Percentiles rank a stretch among this genome's conserved stretches.
Conservation (phyloP, 495 filamentous ascomycete species). For the Baudoinia panamericana region DNA sequence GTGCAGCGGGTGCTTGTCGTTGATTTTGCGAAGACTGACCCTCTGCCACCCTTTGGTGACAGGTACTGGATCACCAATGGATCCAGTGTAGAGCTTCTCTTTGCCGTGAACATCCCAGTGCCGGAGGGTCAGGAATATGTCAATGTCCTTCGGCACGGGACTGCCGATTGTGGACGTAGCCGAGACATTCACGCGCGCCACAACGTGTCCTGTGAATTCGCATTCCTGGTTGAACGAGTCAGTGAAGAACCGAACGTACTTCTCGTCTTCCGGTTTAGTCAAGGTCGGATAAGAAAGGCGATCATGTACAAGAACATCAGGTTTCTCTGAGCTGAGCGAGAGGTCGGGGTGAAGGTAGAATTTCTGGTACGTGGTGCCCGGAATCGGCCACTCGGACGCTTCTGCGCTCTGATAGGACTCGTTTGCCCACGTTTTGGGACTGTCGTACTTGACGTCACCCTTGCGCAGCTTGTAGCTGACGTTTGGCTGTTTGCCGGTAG, state of each 20-base stretch:
- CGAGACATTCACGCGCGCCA: conserved; percentile 33
- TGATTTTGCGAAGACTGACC: conserved; percentile 39
- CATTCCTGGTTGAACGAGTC: no score
- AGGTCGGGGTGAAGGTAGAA: no score
- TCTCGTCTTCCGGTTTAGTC: no score
- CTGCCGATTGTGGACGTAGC: conserved; percentile 1
- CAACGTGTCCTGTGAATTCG: no score
- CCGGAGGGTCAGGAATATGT: conserved; percentile 50
- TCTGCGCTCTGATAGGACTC: no score
- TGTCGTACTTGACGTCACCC: neutral
- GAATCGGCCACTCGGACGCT: conserved; percentile 43
- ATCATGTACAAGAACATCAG: no score
- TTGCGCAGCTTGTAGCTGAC: conserved; percentile 25
- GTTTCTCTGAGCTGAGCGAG: no score
- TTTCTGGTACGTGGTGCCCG: conserved; percentile 43
- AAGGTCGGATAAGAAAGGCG: no score
- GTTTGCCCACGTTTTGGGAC: no score
- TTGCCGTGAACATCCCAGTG: conserved; percentile 40
- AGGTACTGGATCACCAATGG: conserved; percentile 37
- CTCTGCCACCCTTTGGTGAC: conserved; percentile 45
- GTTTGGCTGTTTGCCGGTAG: conserved; percentile 37
- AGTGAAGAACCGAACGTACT: no score
- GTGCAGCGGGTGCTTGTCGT: conserved; percentile 37
- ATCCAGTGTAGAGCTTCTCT: conserved; percentile 52
- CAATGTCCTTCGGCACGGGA: conserved; percentile 39